Evolutionary conservation across 192 early-diverging fungal genomes (phyloP).

Genomic region (Pilaira anomala): DNA sequence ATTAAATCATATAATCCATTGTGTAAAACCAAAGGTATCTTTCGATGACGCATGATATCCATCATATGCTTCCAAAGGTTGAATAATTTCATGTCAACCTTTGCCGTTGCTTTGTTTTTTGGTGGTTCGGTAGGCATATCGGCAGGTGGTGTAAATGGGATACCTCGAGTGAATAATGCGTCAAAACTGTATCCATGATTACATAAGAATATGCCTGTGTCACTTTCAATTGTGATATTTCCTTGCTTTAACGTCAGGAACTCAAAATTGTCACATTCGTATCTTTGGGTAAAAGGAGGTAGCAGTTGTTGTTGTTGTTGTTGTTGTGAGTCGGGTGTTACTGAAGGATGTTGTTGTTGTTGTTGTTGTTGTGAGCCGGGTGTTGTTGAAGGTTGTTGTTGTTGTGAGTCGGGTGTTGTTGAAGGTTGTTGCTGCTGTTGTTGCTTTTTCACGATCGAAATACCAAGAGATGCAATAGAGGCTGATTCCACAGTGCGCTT

Average conservation of each 20-base stretch:
- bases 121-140: background rate
- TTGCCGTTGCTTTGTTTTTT: background rate
- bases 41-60: conserved; percentile 3
- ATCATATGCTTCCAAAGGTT: conserved; percentile 15
- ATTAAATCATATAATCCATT: conserved; percentile 93
- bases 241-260: conserved; percentile 16
- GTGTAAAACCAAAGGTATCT: conserved; percentile 80
- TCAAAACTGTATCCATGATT: conserved; percentile 87
- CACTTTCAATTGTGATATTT: conserved; percentile 60
- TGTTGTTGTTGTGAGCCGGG: no score
- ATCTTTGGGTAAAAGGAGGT: no score
- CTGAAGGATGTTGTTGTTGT: no score
- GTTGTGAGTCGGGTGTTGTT: background rate
- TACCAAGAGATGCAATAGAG: conserved; percentile 81
- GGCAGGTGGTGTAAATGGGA: conserved; percentile 67
- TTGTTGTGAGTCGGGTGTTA: no score
- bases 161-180: conserved; percentile 68
- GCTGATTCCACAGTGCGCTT: conserved; percentile 65
- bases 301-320: no score
- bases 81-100: background rate
- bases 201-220: conserved; percentile 75
- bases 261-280: conserved; percentile 57
- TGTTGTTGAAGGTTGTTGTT: no score
- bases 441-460: conserved; percentile 64
- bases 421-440: background rate